A percentile compares a stretch with the other conserved stretches of the same genome.
These are phyloP conservation scores for Litsea cubeba DNA, from an alignment of 164 flowering plant genomes.

Conservation along the genomic window DNA sequence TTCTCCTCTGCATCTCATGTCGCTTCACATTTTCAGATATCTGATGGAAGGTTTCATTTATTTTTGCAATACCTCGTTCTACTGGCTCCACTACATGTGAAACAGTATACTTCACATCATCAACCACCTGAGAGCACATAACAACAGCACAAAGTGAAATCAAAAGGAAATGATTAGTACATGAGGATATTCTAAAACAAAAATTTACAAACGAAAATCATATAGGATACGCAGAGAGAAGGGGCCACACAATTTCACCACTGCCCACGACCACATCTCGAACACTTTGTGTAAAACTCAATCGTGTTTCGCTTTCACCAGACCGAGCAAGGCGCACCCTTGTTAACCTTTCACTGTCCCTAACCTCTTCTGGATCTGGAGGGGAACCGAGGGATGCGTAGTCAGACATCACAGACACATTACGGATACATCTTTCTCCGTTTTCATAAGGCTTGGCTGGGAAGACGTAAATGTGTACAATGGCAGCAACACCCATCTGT, in stretches of 20 bases:
- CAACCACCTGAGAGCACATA: conserved; percentile 57
- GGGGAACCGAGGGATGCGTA: conserved; percentile 85
- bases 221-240: not conserved
- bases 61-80: conserved; percentile 81
- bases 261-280: conserved; percentile 95
- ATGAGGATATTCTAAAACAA: not conserved
- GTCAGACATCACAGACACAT: conserved; percentile 86
- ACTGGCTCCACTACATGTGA: conserved; percentile 97
- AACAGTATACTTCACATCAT: conserved; percentile 94
- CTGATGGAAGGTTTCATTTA: conserved; percentile 74
- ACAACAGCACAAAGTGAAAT: not conserved
- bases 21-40: conserved; percentile 90
- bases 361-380: conserved; percentile 94
- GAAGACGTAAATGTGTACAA: conserved; percentile 88
- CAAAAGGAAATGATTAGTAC: not conserved
- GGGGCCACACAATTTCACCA: conserved; percentile 77
- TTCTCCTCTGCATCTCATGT: conserved; percentile 52
- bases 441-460: conserved; percentile 89
- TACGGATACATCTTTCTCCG: conserved; percentile 94
- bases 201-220: not conserved
- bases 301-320: conserved; percentile 58
- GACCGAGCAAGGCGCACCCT: conserved; percentile 43
- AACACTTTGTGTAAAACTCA: conserved; percentile 80
- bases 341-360: conserved; percentile 64
- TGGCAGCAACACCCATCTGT: conserved; percentile 97